phyloP scores from a whole-genome alignment of 345 rosid species.

The Gossypium turneri region DNA sequence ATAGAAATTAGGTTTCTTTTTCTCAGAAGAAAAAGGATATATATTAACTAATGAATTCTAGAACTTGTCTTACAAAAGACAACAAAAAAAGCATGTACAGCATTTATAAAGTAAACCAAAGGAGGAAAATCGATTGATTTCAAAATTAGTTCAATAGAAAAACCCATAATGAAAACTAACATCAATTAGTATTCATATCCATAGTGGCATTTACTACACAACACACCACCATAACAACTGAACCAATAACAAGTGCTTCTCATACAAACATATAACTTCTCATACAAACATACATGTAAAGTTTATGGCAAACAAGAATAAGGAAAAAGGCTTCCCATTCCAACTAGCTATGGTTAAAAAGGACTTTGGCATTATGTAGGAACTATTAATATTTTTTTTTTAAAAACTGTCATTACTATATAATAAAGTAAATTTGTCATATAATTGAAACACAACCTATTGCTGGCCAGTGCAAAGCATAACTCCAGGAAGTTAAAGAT shows the following conservation, averaged over 20 bases:
- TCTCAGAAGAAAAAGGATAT: background rate
- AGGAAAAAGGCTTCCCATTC: background rate
- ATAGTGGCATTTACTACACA: background rate
- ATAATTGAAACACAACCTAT: background rate
- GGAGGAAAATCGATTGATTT: background rate
- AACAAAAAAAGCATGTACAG: background rate
- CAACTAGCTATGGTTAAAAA: background rate
- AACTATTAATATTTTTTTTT: background rate
- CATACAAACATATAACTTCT: background rate
- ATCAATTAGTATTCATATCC: background rate
- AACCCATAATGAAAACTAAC: background rate
- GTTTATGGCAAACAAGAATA: background rate
- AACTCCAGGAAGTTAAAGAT: background rate
- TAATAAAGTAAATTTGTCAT: background rate
- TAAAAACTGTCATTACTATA: background rate
- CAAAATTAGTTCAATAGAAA: background rate
- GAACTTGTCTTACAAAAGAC: background rate
- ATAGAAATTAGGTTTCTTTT: conserved; percentile 2
- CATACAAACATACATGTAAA: background rate
- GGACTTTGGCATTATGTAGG: background rate
- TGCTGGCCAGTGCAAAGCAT: background rate
- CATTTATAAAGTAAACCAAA: background rate
- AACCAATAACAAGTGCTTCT: background rate
- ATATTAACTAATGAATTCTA: background rate
- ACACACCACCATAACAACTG: background rate